Evolutionary conservation across 1,284 basidiomycete species (phyloP).

Genomic region (Thecaphora thlaspeos): DNA sequence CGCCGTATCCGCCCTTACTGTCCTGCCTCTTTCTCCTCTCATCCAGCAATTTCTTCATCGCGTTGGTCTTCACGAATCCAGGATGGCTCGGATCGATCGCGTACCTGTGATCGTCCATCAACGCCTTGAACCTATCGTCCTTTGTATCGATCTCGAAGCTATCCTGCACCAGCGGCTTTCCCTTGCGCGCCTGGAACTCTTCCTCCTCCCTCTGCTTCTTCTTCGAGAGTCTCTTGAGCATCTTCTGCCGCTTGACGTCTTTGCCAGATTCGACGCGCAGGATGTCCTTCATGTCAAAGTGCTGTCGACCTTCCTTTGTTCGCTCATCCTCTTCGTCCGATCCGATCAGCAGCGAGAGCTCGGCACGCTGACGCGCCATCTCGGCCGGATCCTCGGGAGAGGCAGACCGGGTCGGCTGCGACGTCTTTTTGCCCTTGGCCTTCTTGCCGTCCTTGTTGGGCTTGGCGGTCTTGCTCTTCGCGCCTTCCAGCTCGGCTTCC

Average conservation of each 20-base stretch:
- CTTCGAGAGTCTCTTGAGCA: slow-evolving; percentile 32
- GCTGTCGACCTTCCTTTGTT: slow-evolving; percentile 59
- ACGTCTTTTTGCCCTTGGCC: slow-evolving; percentile 7
- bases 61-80: slow-evolving; percentile 53
- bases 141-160: slow-evolving; percentile 77
- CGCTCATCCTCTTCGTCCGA: slow-evolving; percentile 38
- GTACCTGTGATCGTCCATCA: slow-evolving; percentile 87
- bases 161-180: slow-evolving; percentile 49
- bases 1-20: slow-evolving; percentile 3
- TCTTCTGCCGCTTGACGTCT: slow-evolving; percentile 53
- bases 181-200: slow-evolving; percentile 56
- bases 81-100: slow-evolving; percentile 96
- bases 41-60: slow-evolving; percentile 50
- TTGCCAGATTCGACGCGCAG: slow-evolving; percentile 75
- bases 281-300: slow-evolving; percentile 90
- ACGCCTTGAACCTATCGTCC: slow-evolving; percentile 81
- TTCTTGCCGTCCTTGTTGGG: slow-evolving; percentile 12
- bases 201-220: slow-evolving; percentile 37
- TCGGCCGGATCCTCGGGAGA: slow-evolving; percentile 16
- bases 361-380: slow-evolving; percentile 11
- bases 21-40: slow-evolving; percentile 33
- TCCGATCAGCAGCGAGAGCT: slow-evolving; percentile 34
- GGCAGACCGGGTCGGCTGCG: background rate
- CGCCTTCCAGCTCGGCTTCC: slow-evolving; percentile 54
- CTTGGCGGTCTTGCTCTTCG: slow-evolving; percentile 10